Conservation (phyloP, 1,284 basidiomycete species). For the Apiotrichum siamense region DNA sequence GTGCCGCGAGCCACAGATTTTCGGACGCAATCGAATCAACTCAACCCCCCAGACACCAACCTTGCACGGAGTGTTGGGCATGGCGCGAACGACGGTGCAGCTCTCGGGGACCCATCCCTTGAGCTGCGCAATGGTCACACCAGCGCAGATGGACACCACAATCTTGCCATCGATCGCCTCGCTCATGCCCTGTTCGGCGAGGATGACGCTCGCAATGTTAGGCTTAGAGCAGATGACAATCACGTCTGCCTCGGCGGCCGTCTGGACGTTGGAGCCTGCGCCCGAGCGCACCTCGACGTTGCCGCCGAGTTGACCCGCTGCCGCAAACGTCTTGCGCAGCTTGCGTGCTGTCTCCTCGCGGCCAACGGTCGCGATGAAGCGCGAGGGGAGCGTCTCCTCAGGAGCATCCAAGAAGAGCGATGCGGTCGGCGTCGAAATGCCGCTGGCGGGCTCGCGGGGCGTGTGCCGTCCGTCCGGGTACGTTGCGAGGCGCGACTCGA, state of each 20-base stretch:
- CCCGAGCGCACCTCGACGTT: constrained; percentile 64
- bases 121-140: constrained; percentile 82
- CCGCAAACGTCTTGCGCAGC: constrained; percentile 60
- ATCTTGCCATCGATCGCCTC: constrained; percentile 85
- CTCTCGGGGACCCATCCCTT: constrained; percentile 63
- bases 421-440: constrained; percentile 66
- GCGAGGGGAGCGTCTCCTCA: constrained; percentile 66
- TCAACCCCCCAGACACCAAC: constrained; percentile 50
- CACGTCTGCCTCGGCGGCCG: constrained; percentile 72
- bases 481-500: constrained; percentile 36
- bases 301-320: constrained; percentile 54
- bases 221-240: constrained; percentile 92
- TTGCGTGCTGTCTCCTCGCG: constrained; percentile 69
- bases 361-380: constrained; percentile 84
- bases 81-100: constrained; percentile 87
- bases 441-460: constrained; percentile 62
- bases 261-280: constrained; percentile 59
- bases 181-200: constrained; percentile 71
- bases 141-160: constrained; percentile 92
- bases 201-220: constrained; percentile 71
- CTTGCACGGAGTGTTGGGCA: constrained; percentile 98
- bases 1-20: too few species aligned
- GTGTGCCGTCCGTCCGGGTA: constrained; percentile 13
- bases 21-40: not conserved
- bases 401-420: constrained; percentile 47